phyloP scores from a whole-genome alignment of 2,329 filamentous ascomycete species.

The Ophiosphaerella korrae region DNA sequence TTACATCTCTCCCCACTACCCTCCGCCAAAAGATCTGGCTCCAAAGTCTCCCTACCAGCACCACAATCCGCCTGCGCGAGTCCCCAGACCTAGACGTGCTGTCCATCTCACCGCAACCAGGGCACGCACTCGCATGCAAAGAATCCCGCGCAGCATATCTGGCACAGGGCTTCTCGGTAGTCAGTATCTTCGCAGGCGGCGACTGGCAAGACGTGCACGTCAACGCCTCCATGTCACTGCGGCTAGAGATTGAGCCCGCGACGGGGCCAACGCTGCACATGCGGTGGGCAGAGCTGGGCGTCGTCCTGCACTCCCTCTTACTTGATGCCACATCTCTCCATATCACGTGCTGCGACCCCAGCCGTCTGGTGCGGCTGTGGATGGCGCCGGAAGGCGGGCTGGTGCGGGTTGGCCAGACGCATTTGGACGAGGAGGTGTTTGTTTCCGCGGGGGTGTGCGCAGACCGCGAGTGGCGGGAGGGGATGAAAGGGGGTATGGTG shows the following conservation, averaged over 20 bases:
- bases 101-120: constrained; percentile 8
- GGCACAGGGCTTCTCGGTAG: constrained; percentile 2
- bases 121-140: constrained; percentile 9
- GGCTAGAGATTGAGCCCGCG: constrained; percentile 12
- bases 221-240: constrained; percentile 9
- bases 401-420: constrained; percentile 14
- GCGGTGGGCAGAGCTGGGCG: constrained; percentile 19
- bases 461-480: constrained; percentile 12
- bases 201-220: constrained; percentile 14
- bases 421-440: constrained; percentile 16
- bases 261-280: constrained; percentile 8
- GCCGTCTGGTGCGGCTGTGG: constrained; percentile 15
- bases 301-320: constrained; percentile 14
- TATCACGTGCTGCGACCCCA: constrained; percentile 11
- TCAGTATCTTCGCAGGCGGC: constrained; percentile 8
- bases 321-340: constrained; percentile 8
- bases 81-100: constrained; percentile 6
- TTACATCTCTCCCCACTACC: neutral
- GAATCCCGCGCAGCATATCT: constrained; percentile 10
- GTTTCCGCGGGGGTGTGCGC: constrained; percentile 10
- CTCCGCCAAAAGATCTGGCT: constrained; percentile 1
- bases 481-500: constrained; percentile 6
- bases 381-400: constrained; percentile 19
- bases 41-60: neutral
- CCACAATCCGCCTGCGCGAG: constrained; percentile 1